These are phyloP conservation scores for Boletus vermiculosoides DNA, from an alignment of 768 basidiomycete species.

Conservation along the genomic window DNA sequence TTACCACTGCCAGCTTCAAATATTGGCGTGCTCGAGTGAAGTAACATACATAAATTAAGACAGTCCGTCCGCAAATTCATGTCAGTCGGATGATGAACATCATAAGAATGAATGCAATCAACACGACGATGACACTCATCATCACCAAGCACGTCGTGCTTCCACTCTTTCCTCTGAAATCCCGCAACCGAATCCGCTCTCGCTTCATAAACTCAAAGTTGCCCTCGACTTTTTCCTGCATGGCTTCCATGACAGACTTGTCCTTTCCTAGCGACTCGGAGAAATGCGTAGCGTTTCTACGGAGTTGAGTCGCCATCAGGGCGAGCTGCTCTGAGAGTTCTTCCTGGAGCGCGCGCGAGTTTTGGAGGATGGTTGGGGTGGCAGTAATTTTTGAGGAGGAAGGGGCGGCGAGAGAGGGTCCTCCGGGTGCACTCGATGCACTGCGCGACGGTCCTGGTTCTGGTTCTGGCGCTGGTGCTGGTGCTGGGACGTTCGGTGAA, in stretches of 20 bases:
- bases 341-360: constrained; percentile 66
- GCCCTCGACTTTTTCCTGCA: constrained; percentile 70
- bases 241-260: constrained; percentile 61
- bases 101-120: constrained; percentile 68
- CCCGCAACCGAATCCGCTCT: constrained; percentile 58
- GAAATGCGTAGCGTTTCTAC: constrained; percentile 80
- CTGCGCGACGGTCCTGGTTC: constrained; percentile 8
- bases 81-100: constrained; percentile 71
- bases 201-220: constrained; percentile 69
- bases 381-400: constrained; percentile 36
- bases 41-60: not conserved
- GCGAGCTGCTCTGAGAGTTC: constrained; percentile 73
- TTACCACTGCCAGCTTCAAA: not conserved
- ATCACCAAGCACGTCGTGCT: constrained; percentile 73
- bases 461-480: constrained; percentile 7
- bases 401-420: constrained; percentile 29
- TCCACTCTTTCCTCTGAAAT: constrained; percentile 61
- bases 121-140: constrained; percentile 61
- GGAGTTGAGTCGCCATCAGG: constrained; percentile 85
- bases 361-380: constrained; percentile 45
- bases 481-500: constrained; percentile 19
- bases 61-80: constrained; percentile 16
- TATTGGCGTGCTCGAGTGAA: not conserved
- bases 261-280: constrained; percentile 71
- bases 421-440: constrained; percentile 14